Percentiles rank a stretch among this genome's conserved stretches.
These are phyloP conservation scores for Heimioporus sp. DNA, from an alignment of 768 basidiomycete species.

Conservation along the genomic window DNA sequence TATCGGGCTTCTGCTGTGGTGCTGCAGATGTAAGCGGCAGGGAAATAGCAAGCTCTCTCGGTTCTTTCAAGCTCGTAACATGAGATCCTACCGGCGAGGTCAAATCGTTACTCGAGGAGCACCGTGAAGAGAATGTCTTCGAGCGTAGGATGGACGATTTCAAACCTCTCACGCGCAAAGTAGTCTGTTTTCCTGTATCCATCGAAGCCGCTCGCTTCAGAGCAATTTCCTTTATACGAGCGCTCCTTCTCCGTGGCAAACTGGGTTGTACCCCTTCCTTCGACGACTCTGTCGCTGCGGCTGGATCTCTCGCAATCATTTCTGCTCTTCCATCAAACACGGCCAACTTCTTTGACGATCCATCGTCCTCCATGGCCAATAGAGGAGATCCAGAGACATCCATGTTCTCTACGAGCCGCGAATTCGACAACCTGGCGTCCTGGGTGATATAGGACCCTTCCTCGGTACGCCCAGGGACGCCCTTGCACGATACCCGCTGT, in stretches of 20 bases:
- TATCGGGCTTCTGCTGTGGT: conserved; percentile 4
- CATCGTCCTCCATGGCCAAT: conserved; percentile 7
- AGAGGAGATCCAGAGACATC: conserved; percentile 26
- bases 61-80: background rate
- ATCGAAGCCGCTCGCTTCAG: conserved; percentile 12
- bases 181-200: background rate
- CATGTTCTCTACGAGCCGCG: conserved; percentile 24
- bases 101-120: background rate
- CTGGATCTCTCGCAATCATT: background rate
- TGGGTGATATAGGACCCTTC: background rate
- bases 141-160: conserved; percentile 15
- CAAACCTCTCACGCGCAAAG: background rate
- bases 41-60: conserved; percentile 18
- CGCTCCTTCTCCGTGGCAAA: conserved; percentile 21
- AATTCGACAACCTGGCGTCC: conserved; percentile 9
- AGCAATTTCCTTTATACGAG: conserved; percentile 18
- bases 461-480: background rate
- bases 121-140: conserved; percentile 3
- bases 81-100: background rate
- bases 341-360: background rate
- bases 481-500: conserved; percentile 8
- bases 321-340: background rate
- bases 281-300: background rate
- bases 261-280: background rate
- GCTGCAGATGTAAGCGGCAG: conserved; percentile 24